phyloP scores from a whole-genome alignment of 2,329 filamentous ascomycete genomes.

The Cytospora mali region DNA sequence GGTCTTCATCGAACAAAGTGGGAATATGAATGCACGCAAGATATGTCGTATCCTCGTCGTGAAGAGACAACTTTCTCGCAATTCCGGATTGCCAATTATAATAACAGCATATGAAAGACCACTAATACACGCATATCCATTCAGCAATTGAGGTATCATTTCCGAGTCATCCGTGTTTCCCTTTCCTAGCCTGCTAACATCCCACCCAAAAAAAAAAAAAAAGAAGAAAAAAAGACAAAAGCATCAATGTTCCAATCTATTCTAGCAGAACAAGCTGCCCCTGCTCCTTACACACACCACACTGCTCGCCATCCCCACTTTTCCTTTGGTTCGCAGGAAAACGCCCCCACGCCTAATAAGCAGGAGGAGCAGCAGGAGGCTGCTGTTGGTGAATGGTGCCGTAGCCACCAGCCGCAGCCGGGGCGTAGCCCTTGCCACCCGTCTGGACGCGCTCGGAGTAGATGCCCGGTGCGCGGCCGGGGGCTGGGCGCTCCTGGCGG shows the following conservation, averaged over 20 bases:
- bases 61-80: neutral
- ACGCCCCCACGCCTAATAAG: neutral
- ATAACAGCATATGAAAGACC: neutral
- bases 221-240: neutral
- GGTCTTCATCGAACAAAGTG: neutral
- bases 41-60: neutral
- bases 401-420: constrained; percentile 38
- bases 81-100: neutral
- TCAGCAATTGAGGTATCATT: neutral
- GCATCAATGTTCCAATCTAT: neutral
- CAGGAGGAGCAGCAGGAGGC: neutral
- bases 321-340: no score
- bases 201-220: neutral
- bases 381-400: constrained; percentile 23
- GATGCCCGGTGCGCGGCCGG: constrained; percentile 64
- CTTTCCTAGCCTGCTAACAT: neutral
- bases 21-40: neutral
- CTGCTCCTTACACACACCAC: no score
- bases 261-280: neutral
- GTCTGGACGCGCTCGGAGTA: constrained; percentile 74
- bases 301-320: neutral
- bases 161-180: neutral
- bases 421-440: constrained; percentile 68
- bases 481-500: constrained; percentile 63
- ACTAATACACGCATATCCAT: neutral